Percentiles rank a stretch among this genome's conserved stretches.
phyloP scores from a whole-genome alignment of 78 protist species.

The Ministeria vibrans region DNA sequence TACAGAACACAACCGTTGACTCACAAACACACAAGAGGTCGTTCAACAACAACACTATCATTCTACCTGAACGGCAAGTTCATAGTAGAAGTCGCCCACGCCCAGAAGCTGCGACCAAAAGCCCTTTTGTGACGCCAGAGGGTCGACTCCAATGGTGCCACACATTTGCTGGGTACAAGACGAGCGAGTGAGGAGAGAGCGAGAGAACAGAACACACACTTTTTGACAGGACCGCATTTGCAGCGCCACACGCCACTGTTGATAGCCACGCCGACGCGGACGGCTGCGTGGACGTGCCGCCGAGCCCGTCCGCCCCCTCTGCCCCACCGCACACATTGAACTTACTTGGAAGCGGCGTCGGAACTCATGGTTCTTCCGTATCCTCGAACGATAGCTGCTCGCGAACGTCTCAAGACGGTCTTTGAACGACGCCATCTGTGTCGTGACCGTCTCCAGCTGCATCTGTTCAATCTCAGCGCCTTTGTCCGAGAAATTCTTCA shows the following conservation, averaged over 20 bases:
- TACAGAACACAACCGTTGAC: not conserved
- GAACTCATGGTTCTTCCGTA: not conserved
- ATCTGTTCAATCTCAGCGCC: not conserved
- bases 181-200: not conserved
- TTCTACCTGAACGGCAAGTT: conserved; percentile 25
- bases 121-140: conserved; percentile 80
- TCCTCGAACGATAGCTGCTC: not conserved
- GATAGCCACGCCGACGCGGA: not conserved
- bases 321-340: no score
- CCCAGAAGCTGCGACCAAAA: conserved; percentile 90
- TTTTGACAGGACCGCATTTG: not conserved
- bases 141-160: conserved; percentile 81
- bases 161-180: conserved; percentile 71
- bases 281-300: not conserved
- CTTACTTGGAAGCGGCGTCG: not conserved
- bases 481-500: no score
- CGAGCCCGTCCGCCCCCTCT: no score
- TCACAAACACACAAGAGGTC: not conserved
- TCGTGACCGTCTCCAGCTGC: not conserved
- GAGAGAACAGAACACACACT: not conserved
- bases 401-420: not conserved
- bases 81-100: conserved; percentile 92
- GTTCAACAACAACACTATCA: not conserved
- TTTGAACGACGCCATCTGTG: not conserved
- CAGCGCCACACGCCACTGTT: not conserved